Evolutionary conservation across 345 rosid species (phyloP), one percentile per base, ranked within the genome.

Genomic region (Passiflora organensis): DNA sequence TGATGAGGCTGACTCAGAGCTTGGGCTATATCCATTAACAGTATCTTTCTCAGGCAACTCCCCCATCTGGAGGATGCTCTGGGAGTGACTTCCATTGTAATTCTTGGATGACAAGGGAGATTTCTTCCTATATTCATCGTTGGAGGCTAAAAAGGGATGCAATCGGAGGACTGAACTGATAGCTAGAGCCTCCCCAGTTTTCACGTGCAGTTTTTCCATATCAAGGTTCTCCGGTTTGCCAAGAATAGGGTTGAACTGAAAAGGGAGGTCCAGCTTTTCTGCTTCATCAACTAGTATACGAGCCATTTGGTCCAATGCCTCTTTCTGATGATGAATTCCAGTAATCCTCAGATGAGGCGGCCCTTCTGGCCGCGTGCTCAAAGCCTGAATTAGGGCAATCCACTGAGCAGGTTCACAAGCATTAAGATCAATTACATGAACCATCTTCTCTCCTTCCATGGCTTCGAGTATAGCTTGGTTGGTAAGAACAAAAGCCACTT

Each of bases 391-490:
- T 62, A 91, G 90, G 14, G 86, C 88, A 60, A 91, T 74, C 98
- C 98, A 91, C 52, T 86, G 98, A 1, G 88, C 72, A 2, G 98
- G 90, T 39, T 88, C 88, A 5, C 78, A 73, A 34, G 90, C 86
- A 66, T 82, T 67, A 2, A 91, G 85, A 78, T 88, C 98, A 43
- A 91, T 84, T 39, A 91, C 53, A 67, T 91, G 98, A 69, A 91
- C 93, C 95, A 91, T 80, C 76, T 88, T 88, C 60, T 91, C 98
- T 12, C 89, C 90, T 67, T 85, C 98, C 98, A 88, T 91, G 32
- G 96, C 95, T 63, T 91, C 98, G 10, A 85, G 37, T 50, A 91
- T 82, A 39, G 93, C 86, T 66, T 90, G 96, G 51, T 91, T 88
- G 2, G 93, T 78, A 22, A 91, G 80, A 60, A 91, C 72, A 68